Base-by-base conservation (phyloP, 2,329 filamentous ascomycete species). In the Sphaceloma murrayae region DNA sequence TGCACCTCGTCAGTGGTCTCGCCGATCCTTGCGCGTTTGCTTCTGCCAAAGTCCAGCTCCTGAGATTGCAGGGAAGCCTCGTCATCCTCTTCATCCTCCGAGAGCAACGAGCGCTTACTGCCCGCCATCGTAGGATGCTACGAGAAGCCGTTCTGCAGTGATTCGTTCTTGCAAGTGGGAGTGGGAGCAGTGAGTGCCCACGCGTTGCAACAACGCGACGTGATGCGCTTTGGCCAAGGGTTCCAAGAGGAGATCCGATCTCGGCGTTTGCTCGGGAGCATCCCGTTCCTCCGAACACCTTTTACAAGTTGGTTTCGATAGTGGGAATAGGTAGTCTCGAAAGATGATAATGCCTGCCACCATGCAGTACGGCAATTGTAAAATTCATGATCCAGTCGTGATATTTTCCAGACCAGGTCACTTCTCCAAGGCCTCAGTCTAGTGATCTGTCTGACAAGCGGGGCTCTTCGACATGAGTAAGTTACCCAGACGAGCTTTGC, bases 21-120 rank as follows among this genome's bases (percentile, higher is more conserved):
- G 22, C 44, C 36, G 13, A 43, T 17, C 10, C 46, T 34, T 11
- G 43, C 39, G 16, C 46, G 46, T 39, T 50, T 50, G 21, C 38
- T 33, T 6, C 24, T n/a, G n/a, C n/a, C 14, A 3, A 18, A 40
- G 16, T 26, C 36, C 3, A 30, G 43, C 11, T 30, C 29, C 14
- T 31, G 14, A n/a, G 32, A 30, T 17, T 30, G 6, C 22, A 22
- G 29, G n/a, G 22, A 39, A 3, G 4, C 11, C 3, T 17, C 21
- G 5, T 45, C 42, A 2, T 34, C 30, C 2, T 36, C 42, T 4
- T 32, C 19, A n/a, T 34, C 22, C 7, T 45, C 24, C 11, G n/a
- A n/a, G n/a, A n/a, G n/a, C n/a, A n/a, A n/a, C n/a, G n/a, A n/a
- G n/a, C n/a, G n/a, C n/a, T n/a, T n/a, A n/a, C n/a, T n/a, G 6